Base-by-base conservation (phyloP, 2,329 filamentous ascomycete genomes). In the Apiospora pterosperma region DNA sequence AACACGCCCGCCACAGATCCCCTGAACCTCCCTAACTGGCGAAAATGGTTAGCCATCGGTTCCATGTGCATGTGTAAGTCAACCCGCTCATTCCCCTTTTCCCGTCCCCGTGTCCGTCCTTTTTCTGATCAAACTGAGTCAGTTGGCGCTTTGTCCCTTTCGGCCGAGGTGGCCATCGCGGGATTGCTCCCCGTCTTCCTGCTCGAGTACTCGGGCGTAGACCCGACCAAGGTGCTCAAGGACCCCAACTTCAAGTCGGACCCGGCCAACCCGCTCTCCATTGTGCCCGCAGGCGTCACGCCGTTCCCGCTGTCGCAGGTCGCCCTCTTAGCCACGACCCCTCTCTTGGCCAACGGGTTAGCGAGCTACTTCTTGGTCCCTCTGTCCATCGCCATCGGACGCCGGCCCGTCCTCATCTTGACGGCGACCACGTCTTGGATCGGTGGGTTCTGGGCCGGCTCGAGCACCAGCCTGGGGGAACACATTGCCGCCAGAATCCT, bases 351-450 rank as follows among this genome's bases (percentile, higher is more conserved):
- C 62, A 77, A 77, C 61, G 77, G 77, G 19, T 69, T 74, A 14
- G 74, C 76, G 4, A 74, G 72, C 34, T 77, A 76, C 66, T 61
- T 78, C n/a, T 73, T 78, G n/a, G 72, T 79, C 1, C 77, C 77
- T 10, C 69, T 79, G n/a, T 77, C 76, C 1, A 75, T 75, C 16
- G 76, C 71, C 52, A 68, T 78, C 34, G 77, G 77, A 6, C 75
- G 77, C 14, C 72, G 77, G 2, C 77, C 76, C 0, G 73, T 79
- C 5, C 67, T 79, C 19, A 69, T 79, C 7, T 62, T 77, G 16
- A 72, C 75, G 0, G 74, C 74, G 2, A 69, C 71, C 1, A 70
- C 74, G 42, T 75, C 75, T 5, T 78, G 76, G 74, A 69, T 68
- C 1, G 77, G 77, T 4, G 77, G 77, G 3, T 61, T 79, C 41